Conservation (phyloP, 116 monocot species). For the Dioscorea cayenensis region DNA sequence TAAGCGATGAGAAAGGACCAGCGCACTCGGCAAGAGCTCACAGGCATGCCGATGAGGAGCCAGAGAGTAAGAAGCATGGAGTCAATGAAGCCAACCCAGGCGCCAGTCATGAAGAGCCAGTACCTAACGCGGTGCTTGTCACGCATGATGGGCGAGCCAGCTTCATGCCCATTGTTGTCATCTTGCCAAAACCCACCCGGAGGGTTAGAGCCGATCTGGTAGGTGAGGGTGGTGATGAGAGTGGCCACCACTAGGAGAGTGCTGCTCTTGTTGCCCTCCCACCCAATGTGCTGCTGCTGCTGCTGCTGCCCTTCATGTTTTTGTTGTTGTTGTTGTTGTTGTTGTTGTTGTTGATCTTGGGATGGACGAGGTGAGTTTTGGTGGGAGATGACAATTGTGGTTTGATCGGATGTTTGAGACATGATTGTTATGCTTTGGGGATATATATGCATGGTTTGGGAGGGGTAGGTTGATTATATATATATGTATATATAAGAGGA, state of each 20-base stretch:
- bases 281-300: neutral
- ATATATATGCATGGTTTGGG: too few relatives aligned
- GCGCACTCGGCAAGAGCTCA: neutral
- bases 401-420: too few relatives aligned
- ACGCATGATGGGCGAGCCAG: conserved; percentile 6
- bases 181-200: conserved; percentile 10
- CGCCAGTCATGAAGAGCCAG: conserved; percentile 6
- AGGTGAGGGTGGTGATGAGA: conserved; percentile 5
- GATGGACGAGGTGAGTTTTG: too few relatives aligned
- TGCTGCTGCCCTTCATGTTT: too few relatives aligned
- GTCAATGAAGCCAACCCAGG: conserved; percentile 3
- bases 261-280: neutral
- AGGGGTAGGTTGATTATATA: too few relatives aligned
- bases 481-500: too few relatives aligned
- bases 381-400: too few relatives aligned
- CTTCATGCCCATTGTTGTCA: neutral
- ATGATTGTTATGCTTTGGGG: too few relatives aligned
- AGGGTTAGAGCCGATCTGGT: conserved; percentile 5
- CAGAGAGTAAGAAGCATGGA: conserved; percentile 1
- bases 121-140: conserved; percentile 5
- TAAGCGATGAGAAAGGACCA: conserved; percentile 2
- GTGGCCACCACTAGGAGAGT: conserved; percentile 1
- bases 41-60: neutral
- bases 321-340: too few relatives aligned
- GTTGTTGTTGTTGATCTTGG: too few relatives aligned